Evolutionary conservation across 192 early-diverging fungal species (phyloP).

Genomic region (Rhizoclosmatium globosum): DNA sequence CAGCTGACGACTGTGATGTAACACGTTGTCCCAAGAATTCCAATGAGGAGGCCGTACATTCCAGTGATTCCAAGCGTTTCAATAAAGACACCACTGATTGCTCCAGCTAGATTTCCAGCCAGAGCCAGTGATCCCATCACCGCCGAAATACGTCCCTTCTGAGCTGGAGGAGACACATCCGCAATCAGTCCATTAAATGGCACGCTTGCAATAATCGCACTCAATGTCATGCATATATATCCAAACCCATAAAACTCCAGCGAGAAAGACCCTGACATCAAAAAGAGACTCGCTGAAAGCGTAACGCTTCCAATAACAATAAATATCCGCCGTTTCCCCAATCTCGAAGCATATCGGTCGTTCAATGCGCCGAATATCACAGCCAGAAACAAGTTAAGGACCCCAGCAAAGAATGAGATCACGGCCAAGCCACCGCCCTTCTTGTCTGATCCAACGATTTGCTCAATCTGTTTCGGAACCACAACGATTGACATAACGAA

Average conservation of each 20-base stretch:
- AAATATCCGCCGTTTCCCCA: conserved; percentile 40
- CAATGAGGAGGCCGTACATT: conserved; percentile 43
- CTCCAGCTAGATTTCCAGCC: conserved; percentile 48
- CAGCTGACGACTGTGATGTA: conserved; percentile 8
- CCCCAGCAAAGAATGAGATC: conserved; percentile 44
- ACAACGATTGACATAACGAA: conserved; percentile 49
- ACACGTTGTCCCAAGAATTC: conserved; percentile 19
- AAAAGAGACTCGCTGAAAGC: conserved; percentile 43
- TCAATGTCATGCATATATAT: conserved; percentile 42
- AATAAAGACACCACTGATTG: conserved; percentile 46
- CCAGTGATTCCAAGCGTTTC: conserved; percentile 31
- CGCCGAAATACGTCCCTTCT: conserved; percentile 46
- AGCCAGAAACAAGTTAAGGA: conserved; percentile 47
- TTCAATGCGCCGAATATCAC: conserved; percentile 52
- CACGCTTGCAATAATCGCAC: conserved; percentile 43
- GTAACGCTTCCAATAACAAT: conserved; percentile 46
- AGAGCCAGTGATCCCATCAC: conserved; percentile 56
- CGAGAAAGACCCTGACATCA: conserved; percentile 31
- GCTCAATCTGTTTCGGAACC: conserved; percentile 45
- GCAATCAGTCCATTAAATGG: conserved; percentile 58
- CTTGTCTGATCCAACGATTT: conserved; percentile 43
- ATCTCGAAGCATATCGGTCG: conserved; percentile 40
- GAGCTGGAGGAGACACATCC: conserved; percentile 51
- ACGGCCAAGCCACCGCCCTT: conserved; percentile 52
- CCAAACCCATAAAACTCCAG: conserved; percentile 45